A percentile compares a stretch with the other conserved stretches of the same genome.
Evolutionary conservation across 2,329 filamentous ascomycete genomes (phyloP).

Genomic region (Colletotrichum tamarilloi): DNA sequence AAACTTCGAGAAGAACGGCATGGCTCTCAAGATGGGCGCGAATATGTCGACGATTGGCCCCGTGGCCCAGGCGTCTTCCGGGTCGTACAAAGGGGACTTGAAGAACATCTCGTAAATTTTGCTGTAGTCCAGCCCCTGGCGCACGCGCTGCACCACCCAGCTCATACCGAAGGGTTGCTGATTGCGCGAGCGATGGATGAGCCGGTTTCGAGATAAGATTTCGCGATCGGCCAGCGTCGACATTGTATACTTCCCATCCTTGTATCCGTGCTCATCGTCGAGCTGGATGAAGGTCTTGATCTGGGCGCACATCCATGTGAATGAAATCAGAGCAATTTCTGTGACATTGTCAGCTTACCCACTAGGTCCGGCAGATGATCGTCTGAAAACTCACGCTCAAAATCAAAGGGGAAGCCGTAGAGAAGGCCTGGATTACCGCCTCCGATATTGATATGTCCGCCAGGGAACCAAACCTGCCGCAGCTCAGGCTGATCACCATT

Average conservation of each 20-base stretch:
- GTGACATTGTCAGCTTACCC: not conserved
- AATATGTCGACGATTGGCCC: slow-evolving; percentile 19
- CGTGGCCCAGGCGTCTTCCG: slow-evolving; percentile 20
- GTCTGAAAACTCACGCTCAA: not conserved
- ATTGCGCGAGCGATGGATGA: not conserved
- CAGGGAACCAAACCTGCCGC: slow-evolving; percentile 29
- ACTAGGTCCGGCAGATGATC: too few relatives aligned
- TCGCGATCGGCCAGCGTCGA: slow-evolving; percentile 10
- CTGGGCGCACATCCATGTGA: slow-evolving; percentile 35
- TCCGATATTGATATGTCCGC: slow-evolving; percentile 21
- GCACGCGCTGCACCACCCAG: not conserved
- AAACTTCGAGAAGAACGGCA: slow-evolving; percentile 1
- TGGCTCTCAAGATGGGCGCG: not conserved
- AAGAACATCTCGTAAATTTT: not conserved
- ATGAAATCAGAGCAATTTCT: slow-evolving; percentile 35
- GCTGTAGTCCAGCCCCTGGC: not conserved
- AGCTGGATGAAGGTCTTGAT: not conserved
- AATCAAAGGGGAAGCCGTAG: not conserved
- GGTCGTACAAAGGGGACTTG: not conserved
- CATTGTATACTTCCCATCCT: too few relatives aligned
- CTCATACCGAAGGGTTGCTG: not conserved
- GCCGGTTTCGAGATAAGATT: not conserved
- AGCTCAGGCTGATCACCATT: not conserved
- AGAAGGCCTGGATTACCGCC: slow-evolving; percentile 10
- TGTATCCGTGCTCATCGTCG: not conserved